These are phyloP conservation scores for Glebionis coronaria DNA, from an alignment of 129 eudicot species.

Conservation along the genomic window DNA sequence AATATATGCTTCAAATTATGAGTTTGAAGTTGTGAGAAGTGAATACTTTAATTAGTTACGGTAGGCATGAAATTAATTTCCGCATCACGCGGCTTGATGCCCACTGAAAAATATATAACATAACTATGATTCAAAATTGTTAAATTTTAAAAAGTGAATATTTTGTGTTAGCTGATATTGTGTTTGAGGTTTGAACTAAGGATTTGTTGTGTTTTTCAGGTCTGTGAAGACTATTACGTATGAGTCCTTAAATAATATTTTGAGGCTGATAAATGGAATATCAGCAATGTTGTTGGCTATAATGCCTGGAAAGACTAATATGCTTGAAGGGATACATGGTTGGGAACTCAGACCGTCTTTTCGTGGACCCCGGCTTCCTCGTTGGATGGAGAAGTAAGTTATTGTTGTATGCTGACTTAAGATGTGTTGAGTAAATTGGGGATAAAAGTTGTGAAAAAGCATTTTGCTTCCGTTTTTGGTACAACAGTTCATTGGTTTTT, in stretches of 20 bases:
- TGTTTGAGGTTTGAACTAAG: neutral
- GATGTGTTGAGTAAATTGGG: neutral
- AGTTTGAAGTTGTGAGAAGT: neutral
- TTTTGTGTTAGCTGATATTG: neutral
- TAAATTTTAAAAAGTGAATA: neutral
- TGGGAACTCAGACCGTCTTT: constrained; percentile 98
- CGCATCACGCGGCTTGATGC: neutral
- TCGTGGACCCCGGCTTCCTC: constrained; percentile 96
- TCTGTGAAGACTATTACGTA: constrained; percentile 90
- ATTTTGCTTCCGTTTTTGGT: neutral
- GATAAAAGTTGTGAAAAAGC: neutral
- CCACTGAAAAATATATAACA: neutral
- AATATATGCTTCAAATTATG: neutral
- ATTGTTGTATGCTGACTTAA: constrained; percentile 1
- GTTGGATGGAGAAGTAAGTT: constrained; percentile 99
- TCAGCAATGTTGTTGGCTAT: constrained; percentile 83
- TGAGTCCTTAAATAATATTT: constrained; percentile 73
- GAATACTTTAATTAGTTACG: no score
- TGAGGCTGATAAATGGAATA: constrained; percentile 81
- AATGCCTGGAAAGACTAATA: constrained; percentile 82
- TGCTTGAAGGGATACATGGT: constrained; percentile 96
- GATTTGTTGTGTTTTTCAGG: constrained; percentile 41
- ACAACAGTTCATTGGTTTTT: neutral
- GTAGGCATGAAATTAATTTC: constrained; percentile 7
- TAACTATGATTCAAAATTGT: neutral